phyloP scores from a whole-genome alignment of 2,329 filamentous ascomycete genomes.

The Ascochyta rabiei region DNA sequence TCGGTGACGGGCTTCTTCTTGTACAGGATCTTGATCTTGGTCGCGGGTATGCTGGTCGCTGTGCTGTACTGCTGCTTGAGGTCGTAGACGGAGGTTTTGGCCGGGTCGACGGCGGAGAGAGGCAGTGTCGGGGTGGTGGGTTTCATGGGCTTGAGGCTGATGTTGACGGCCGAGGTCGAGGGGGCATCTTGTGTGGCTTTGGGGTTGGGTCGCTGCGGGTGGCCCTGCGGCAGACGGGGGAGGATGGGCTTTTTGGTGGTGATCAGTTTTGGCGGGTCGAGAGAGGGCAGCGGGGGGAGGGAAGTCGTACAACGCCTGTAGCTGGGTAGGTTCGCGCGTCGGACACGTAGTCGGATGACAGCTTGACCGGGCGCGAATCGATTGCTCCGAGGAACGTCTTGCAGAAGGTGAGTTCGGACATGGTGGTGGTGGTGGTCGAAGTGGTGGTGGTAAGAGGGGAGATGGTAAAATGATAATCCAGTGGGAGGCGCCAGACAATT shows the following conservation, averaged over 20 bases:
- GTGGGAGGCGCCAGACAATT: neutral
- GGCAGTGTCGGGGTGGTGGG: constrained; percentile 65
- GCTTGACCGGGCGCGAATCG: constrained; percentile 78
- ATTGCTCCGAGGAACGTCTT: constrained; percentile 81
- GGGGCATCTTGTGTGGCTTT: constrained; percentile 54
- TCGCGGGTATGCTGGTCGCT: constrained; percentile 62
- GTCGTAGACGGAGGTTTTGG: constrained; percentile 76
- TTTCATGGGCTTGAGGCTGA: constrained; percentile 75
- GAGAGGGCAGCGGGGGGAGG: constrained; percentile 27
- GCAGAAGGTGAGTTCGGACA: constrained; percentile 78
- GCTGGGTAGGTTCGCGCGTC: constrained; percentile 80
- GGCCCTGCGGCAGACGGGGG: constrained; percentile 65
- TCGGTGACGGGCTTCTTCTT: constrained; percentile 86
- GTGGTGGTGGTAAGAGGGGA: constrained; percentile 1
- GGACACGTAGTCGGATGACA: constrained; percentile 89
- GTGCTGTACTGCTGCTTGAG: constrained; percentile 73
- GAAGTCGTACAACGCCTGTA: constrained; percentile 71
- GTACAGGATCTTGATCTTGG: constrained; percentile 84
- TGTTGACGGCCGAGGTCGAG: constrained; percentile 26
- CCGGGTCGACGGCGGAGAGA: constrained; percentile 64
- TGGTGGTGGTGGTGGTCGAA: constrained; percentile 25
- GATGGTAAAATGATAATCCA: neutral
- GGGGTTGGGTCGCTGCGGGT: constrained; percentile 55
- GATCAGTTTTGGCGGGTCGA: constrained; percentile 32
- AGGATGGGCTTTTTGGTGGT: constrained; percentile 67